phyloP scores from a whole-genome alignment of 257 asterid genomes.

The Linaria vulgaris region DNA sequence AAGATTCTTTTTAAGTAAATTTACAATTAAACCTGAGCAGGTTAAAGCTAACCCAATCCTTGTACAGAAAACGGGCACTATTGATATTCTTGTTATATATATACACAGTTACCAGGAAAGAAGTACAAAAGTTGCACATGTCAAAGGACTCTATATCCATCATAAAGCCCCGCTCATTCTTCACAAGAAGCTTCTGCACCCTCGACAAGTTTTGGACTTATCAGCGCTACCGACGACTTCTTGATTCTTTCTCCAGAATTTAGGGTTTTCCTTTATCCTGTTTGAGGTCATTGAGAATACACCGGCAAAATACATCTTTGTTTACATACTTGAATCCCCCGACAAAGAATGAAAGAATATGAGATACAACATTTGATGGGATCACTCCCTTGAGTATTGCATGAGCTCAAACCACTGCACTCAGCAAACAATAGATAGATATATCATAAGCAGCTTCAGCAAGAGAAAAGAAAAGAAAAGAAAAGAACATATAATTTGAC shows the following conservation, averaged over 20 bases:
- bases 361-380: not conserved
- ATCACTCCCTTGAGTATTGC: constrained; percentile 59
- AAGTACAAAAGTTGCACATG: not conserved
- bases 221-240: not conserved
- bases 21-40: too few relatives aligned
- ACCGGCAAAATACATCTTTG: not conserved
- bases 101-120: too few relatives aligned
- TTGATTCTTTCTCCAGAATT: not conserved
- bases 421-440: constrained; percentile 6
- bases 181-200: not conserved
- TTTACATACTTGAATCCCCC: not conserved
- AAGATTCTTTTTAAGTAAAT: too few relatives aligned
- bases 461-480: constrained; percentile 5
- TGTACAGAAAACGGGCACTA: too few relatives aligned
- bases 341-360: not conserved
- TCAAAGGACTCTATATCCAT: not conserved
- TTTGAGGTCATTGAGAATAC: not conserved
- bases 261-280: not conserved
- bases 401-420: constrained; percentile 96
- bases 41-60: too few relatives aligned
- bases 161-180: not conserved
- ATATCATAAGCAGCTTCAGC: not conserved
- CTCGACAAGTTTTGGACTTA: too few relatives aligned
- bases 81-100: too few relatives aligned
- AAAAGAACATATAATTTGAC: not conserved